Evolutionary conservation across 257 asterid genomes (phyloP), one percentile per base, ranked within the genome.

Genomic region (Linderniella brevidens): DNA sequence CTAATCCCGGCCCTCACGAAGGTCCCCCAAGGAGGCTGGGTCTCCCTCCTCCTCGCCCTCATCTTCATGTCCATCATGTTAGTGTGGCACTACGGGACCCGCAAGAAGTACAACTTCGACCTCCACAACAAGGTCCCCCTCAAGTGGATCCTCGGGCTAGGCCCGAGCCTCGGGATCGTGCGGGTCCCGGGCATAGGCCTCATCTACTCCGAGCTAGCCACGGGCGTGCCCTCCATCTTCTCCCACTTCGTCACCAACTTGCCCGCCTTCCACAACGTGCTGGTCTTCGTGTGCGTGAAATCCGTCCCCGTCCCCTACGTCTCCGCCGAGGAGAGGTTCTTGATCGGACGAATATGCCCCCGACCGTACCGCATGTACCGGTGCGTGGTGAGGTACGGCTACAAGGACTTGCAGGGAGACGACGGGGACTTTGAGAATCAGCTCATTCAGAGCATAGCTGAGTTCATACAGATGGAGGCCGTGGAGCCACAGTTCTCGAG

Each of bases 21-120:
- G 58, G 64, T 83, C 9, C 66, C 77, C 46, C 94, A 83, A 63
- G 94, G 88, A 5, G 94, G 92, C 37, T 83, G 92, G 92, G 86
- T 83, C 17, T 79, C 92, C 0, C 74, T 83, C 13, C 80, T 71
- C 54, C 73, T 79, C 9, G 81, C 86, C 18, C 78, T 77, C 6
- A 69, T 69, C 35, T 76, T 83, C 68, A 70, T 83, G 19, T 49
- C 68, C 47, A 70, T 79, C 61, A 79, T 79, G 88, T 68, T 49
- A 11, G 68, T 68, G 45, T 83, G 92, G 94, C 94, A 79, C 56
- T 83, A 68, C 6, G 88, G 88, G 37, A 61, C 67, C 11, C 54
- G 75, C n/a, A 83, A 74, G 61, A 67, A 81, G 50, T 83, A 79
- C 17, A 79, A 70, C 57, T 76, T 74, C 16, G 92, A 79, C 66